Conservation (phyloP, 768 basidiomycete genomes). For the Roridomyces roridus region DNA sequence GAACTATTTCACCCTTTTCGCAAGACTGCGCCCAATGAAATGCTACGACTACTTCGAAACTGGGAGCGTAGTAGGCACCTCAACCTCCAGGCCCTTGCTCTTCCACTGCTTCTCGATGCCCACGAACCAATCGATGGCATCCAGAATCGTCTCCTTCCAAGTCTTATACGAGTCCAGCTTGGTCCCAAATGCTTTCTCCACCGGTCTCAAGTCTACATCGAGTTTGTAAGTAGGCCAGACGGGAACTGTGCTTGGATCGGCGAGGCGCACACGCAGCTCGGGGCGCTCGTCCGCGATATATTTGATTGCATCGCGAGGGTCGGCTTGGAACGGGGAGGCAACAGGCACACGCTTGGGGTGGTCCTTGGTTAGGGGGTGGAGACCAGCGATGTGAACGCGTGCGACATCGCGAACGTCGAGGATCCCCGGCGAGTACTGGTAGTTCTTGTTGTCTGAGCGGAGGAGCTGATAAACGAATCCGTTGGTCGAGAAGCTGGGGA, state of each 20-base stretch:
- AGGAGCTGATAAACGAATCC: conserved; percentile 18
- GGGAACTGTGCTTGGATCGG: conserved; percentile 3
- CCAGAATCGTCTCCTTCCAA: conserved; percentile 22
- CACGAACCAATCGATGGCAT: conserved; percentile 15
- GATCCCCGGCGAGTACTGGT: conserved; percentile 3
- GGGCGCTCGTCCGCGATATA: conserved; percentile 17
- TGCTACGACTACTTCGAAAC: conserved; percentile 80
- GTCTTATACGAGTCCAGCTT: conserved; percentile 1
- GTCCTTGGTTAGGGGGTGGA: conserved; percentile 2
- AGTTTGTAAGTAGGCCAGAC: conserved; percentile 10
- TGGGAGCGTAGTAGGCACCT: no score
- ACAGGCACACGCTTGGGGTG: conserved; percentile 10
- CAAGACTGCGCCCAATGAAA: conserved; percentile 85
- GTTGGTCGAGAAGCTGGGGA: conserved; percentile 16
- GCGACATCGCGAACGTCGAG: conserved; percentile 24
- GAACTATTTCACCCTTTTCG: conserved; percentile 56
- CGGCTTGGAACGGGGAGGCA: neutral
- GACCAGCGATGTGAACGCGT: conserved; percentile 19
- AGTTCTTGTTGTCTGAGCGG: conserved; percentile 5
- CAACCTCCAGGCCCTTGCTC: conserved; percentile 11
- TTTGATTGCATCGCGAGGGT: conserved; percentile 11
- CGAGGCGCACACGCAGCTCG: conserved; percentile 10
- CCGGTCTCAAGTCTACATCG: conserved; percentile 22
- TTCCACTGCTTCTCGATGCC: conserved; percentile 19
- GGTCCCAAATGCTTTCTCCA: conserved; percentile 27